Evolutionary conservation across 805 yeast genomes (phyloP), one percentile per base, ranked within the genome.

Genomic region (Yamadazyma sp.): DNA sequence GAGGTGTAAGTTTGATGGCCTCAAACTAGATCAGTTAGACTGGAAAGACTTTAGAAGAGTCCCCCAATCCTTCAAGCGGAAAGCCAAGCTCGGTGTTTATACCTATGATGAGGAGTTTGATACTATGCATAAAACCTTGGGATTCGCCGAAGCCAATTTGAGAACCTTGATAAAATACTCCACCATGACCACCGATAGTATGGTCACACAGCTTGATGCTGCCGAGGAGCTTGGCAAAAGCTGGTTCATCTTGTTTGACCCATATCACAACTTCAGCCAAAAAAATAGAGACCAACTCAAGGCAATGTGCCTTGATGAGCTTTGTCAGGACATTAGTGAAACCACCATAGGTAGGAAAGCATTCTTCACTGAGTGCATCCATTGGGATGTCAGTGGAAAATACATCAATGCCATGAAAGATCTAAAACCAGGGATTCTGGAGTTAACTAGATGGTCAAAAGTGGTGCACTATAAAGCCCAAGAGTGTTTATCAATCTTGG

Each of bases 71-170:
- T 41, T 64, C 12, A 61, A 50, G 37, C 60, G 57, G 29, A 59
- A 49, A 33, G 41, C 55, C 28, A 55, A 52, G 19, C 19, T 50
- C 6, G 55, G 55, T 2, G 48, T 50, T 5, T 52, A 45, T 28
- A 67, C 71, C 5, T 48, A 62, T 9, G 75, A 70, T 44, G 69
- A 63, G 34, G 66, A 60, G 17, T 66, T 65, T 39, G 64, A 67
- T 40, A 46, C 37, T 3, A 36, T 60, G 16, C 47, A 54, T n/a
- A 45, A 26, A 36, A 35, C 34, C 8, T 19, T 46, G n/a, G 41
- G 35, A 2, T 41, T 24, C 17, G 16, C 44, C 4, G 61, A 57
- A 19, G 45, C 33, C 13, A 43, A 42, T 9, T 18, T 60, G 12
- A 37, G 42, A n/a, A 32, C 32, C 2, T 29, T 60, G 8, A 20